A percentile compares a stretch with the other conserved stretches of the same genome.
Evolutionary conservation across 441 rosid species (phyloP).

Genomic region (Bruguiera hainesii): DNA sequence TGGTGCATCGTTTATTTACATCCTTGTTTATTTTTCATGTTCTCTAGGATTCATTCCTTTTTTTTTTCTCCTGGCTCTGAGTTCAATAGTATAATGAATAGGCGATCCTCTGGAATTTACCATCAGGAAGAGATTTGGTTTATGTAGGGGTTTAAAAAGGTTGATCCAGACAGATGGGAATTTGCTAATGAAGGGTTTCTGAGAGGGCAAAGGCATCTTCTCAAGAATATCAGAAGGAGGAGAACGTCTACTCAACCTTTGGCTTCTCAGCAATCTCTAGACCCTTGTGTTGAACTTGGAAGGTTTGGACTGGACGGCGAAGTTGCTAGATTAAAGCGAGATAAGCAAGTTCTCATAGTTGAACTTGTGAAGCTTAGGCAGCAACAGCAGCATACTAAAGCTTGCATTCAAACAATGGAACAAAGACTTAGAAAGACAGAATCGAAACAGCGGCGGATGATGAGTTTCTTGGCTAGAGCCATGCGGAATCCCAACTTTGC

Average conservation of each 20-base stretch:
- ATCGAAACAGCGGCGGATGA: constrained; percentile 68
- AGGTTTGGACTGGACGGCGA: constrained; percentile 69
- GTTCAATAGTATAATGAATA: neutral
- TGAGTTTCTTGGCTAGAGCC: constrained; percentile 77
- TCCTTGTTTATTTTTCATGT: neutral
- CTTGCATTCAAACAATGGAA: constrained; percentile 56
- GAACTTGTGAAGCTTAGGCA: constrained; percentile 78
- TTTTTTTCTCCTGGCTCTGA: neutral
- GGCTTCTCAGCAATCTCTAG: constrained; percentile 44
- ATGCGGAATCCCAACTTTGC: constrained; percentile 64
- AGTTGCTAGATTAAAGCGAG: constrained; percentile 55
- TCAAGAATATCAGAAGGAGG: constrained; percentile 59
- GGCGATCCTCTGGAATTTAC: constrained; percentile 7
- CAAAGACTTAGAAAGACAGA: constrained; percentile 63
- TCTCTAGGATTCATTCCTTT: constrained; percentile 4
- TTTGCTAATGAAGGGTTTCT: constrained; percentile 89
- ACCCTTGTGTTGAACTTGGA: constrained; percentile 68
- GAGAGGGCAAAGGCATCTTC: constrained; percentile 79
- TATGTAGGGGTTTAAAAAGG: constrained; percentile 84
- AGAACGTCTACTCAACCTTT: constrained; percentile 41
- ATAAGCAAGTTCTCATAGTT: constrained; percentile 65
- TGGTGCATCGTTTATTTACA: neutral
- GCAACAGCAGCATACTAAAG: constrained; percentile 65
- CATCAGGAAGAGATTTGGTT: constrained; percentile 21
- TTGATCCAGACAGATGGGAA: constrained; percentile 93